These are phyloP conservation scores for Psilocybe cyanescens DNA, from an alignment of 768 basidiomycete genomes.

Conservation along the genomic window DNA sequence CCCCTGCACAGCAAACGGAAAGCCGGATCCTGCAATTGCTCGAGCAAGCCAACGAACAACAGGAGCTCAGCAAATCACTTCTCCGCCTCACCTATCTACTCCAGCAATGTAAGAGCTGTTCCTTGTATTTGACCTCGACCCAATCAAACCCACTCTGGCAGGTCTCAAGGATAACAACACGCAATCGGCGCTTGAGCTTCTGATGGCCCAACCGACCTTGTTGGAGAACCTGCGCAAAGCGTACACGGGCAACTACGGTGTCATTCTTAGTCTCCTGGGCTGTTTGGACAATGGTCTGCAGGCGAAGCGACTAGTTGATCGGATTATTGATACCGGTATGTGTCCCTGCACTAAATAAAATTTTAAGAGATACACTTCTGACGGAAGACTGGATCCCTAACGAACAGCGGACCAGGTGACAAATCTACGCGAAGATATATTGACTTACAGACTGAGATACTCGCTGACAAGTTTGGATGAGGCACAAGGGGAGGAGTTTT, in stretches of 20 bases:
- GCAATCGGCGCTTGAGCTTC: conserved; percentile 81
- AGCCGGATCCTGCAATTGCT: conserved; percentile 63
- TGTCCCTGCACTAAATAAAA: neutral
- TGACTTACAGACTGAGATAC: conserved; percentile 83
- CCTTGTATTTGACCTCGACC: neutral
- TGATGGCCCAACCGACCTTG: conserved; percentile 78
- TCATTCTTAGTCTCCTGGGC: conserved; percentile 91
- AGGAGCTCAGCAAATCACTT: conserved; percentile 76
- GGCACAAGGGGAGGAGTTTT: conserved; percentile 55
- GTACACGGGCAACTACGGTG: conserved; percentile 88
- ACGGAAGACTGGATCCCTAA: too few species aligned
- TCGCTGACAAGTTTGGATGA: conserved; percentile 79
- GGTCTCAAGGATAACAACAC: conserved; percentile 69
- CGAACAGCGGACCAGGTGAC: conserved; percentile 84
- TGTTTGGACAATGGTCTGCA: conserved; percentile 85
- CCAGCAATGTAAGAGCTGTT: conserved; percentile 64
- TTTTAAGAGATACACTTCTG: too few species aligned
- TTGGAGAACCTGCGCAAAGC: conserved; percentile 90
- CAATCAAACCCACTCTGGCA: conserved; percentile 28
- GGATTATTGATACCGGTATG: conserved; percentile 78
- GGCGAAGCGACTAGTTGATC: conserved; percentile 90
- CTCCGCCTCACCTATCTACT: conserved; percentile 77
- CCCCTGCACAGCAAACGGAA: conserved; percentile 48
- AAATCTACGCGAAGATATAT: conserved; percentile 89
- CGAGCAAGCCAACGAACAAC: conserved; percentile 79